Conservation (phyloP, 495 filamentous ascomycete species). For the Neurospora sp. region DNA sequence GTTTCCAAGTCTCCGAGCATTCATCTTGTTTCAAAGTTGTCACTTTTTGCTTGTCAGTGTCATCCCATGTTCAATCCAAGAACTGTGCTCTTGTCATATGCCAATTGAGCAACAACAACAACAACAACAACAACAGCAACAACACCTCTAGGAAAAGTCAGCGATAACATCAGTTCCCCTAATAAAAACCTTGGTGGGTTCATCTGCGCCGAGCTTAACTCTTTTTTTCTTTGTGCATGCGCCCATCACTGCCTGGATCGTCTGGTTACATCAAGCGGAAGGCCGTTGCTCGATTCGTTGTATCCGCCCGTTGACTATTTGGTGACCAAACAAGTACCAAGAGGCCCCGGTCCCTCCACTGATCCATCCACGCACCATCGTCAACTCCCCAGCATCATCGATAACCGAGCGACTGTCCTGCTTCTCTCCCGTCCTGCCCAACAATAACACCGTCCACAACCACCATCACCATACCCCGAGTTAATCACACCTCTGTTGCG, state of each 20-base stretch:
- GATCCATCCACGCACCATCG: neutral
- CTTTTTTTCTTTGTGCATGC: neutral
- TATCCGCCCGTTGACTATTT: neutral
- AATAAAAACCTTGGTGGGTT: neutral
- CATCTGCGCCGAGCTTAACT: neutral
- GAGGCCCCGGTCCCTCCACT: slow-evolving; percentile 7
- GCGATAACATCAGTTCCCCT: neutral
- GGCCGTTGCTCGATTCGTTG: neutral
- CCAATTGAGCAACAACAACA: neutral
- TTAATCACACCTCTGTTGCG: neutral
- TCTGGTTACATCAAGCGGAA: neutral
- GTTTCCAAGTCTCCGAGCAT: neutral
- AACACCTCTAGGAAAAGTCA: neutral
- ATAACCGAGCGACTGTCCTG: neutral
- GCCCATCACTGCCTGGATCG: slow-evolving; percentile 1
- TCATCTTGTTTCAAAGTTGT: too few relatives aligned
- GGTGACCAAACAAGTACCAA: slow-evolving; percentile 12
- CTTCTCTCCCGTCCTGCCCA: neutral
- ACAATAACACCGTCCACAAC: neutral
- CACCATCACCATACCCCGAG: neutral
- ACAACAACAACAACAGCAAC: neutral
- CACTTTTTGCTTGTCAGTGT: neutral
- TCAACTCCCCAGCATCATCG: neutral
- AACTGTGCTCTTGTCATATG: neutral
- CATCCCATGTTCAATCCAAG: neutral